Evolutionary conservation across 1,284 basidiomycete species (phyloP), one percentile per base, ranked within the genome.

Genomic region (Schizophyllum commune): DNA sequence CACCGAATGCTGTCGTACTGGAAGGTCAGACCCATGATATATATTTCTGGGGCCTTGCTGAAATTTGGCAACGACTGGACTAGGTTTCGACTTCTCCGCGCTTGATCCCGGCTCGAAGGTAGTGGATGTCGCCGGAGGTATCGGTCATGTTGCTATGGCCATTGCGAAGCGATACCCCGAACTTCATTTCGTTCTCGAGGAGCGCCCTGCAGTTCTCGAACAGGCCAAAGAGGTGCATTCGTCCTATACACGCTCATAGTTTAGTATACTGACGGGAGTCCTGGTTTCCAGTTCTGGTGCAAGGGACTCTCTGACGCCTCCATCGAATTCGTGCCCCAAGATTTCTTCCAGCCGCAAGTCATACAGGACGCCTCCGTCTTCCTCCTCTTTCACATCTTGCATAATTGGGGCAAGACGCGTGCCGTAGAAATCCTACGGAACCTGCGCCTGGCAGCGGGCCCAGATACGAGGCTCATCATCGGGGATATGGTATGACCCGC

Each of bases 351-450:
- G 27, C 67, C 70, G 2, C 74, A 77, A 56, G 70, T 72, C 1
- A 54, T 68, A 34, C 67, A 66, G 32, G 62, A 64, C 11, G 71
- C 71, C 1, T 62, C 68, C 3, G 69, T 74, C 1, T 76, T 72
- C 62, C 58, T 75, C 17, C 58, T 76, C 1, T 67, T 70, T 7
- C 61, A 66, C 21, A 68, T 77, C 33, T 62, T 72, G 5, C 75
- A 78, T 65, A 72, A 77, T 64, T 77, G 74, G 73, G 53, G 69
- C 2, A 72, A 75, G 55, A 21, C 52, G 0, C 56, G 66, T 17
- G 65, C 64, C 9, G 47, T 59, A 19, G 59, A 66, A 52, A 72
- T 77, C 47, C 67, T 76, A n/a, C 54, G 22, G 7, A 60, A 68
- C 1, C 59, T 74, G 11, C 68, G 73, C 4, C 64, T 60, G 0